Evolutionary conservation across 2,329 filamentous ascomycete species (phyloP).

Genomic region (Colletotrichum sp.): DNA sequence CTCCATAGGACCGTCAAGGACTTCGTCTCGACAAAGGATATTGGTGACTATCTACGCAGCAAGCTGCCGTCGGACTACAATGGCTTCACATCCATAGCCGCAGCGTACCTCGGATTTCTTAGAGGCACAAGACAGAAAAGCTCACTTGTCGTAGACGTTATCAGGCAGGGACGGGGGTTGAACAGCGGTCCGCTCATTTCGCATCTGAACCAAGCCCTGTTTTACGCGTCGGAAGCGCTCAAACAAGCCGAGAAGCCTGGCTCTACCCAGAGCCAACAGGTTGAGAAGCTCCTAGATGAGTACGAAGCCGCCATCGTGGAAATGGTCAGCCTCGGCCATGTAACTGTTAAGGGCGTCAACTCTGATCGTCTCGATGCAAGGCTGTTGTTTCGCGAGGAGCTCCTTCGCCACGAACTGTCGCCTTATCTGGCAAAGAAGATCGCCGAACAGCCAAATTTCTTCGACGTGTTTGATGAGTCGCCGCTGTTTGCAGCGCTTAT

Average conservation of each 20-base stretch:
- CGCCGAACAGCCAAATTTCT: not conserved
- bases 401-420: not conserved
- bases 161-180: not conserved
- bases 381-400: not conserved
- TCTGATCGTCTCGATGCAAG: not conserved
- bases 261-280: not conserved
- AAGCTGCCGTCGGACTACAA: not conserved
- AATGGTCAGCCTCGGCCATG: not conserved
- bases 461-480: not conserved
- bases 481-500: not conserved
- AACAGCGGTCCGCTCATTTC: not conserved
- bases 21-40: not conserved
- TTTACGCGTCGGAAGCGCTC: not conserved
- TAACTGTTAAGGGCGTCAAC: not conserved
- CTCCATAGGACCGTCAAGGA: not conserved
- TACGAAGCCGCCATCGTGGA: not conserved
- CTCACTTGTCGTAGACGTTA: not conserved
- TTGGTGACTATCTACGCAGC: not conserved
- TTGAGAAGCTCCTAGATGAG: not conserved
- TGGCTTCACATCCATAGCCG: not conserved
- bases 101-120: not conserved
- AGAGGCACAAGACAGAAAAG: not conserved
- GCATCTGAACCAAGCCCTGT: not conserved
- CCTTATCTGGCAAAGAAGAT: not conserved
- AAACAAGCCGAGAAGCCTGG: not conserved